These are phyloP conservation scores for Kodamaea neixiangensis DNA, from an alignment of 805 yeast species.

Conservation along the genomic window DNA sequence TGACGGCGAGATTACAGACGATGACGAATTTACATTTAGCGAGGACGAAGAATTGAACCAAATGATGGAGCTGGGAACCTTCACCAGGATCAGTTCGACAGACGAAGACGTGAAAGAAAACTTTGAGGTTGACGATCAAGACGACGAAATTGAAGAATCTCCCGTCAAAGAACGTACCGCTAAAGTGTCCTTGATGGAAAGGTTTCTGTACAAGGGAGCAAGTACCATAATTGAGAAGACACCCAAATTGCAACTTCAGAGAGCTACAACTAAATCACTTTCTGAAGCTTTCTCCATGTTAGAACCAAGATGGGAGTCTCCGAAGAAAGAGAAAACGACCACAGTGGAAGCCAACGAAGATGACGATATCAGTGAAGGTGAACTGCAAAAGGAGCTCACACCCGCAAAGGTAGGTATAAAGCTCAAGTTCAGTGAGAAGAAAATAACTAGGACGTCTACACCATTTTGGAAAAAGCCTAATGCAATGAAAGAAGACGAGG, in stretches of 20 bases:
- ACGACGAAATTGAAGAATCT: slow-evolving; percentile 44
- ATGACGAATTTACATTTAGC: slow-evolving; percentile 12
- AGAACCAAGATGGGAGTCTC: not conserved
- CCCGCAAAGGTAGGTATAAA: not conserved
- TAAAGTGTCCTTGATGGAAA: slow-evolving; percentile 20
- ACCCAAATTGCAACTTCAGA: not conserved
- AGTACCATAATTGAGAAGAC: slow-evolving; percentile 1
- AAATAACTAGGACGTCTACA: not conserved
- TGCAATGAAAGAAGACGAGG: slow-evolving; percentile 9
- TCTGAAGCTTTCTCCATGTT: not conserved
- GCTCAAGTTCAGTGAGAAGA: not conserved
- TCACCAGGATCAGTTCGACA: slow-evolving; percentile 10
- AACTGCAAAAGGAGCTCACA: slow-evolving; percentile 4
- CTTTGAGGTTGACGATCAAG: slow-evolving; percentile 29
- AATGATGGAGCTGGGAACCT: slow-evolving; percentile 3
- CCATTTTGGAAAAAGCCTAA: not conserved
- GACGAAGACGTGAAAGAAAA: slow-evolving; percentile 9
- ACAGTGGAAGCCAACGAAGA: not conserved
- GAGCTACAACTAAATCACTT: not conserved
- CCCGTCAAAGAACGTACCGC: slow-evolving; percentile 28
- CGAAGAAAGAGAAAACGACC: not conserved
- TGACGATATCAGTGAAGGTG: slow-evolving; percentile 14
- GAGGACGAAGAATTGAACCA: slow-evolving; percentile 18
- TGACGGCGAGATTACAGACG: slow-evolving; percentile 6
- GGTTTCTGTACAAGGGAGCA: slow-evolving; percentile 21